Conservation (phyloP, 257 asterid genomes). For the Forsythia suspensa region DNA sequence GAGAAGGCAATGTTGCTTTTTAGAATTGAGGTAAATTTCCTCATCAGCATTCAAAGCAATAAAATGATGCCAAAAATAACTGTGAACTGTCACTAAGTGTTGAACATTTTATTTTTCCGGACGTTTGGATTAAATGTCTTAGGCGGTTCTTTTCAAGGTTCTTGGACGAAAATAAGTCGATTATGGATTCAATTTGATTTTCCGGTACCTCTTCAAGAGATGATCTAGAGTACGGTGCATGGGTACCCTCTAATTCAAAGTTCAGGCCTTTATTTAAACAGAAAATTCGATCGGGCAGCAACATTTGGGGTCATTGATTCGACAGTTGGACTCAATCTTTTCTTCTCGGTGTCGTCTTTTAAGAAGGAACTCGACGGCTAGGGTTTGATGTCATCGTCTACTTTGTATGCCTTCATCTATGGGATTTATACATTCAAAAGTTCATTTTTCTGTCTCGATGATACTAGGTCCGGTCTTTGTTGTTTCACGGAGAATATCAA, state of each 20-base stretch:
- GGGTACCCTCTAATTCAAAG: slow-evolving; percentile 51
- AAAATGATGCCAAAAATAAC: slow-evolving; percentile 9
- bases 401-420: slow-evolving; percentile 76
- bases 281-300: slow-evolving; percentile 8
- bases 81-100: neutral
- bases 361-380: slow-evolving; percentile 67
- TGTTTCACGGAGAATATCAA: slow-evolving; percentile 78
- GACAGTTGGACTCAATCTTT: slow-evolving; percentile 75
- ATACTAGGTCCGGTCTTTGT: slow-evolving; percentile 43
- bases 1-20: slow-evolving; percentile 81
- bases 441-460: slow-evolving; percentile 56
- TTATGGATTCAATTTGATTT: slow-evolving; percentile 40
- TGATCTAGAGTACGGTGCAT: slow-evolving; percentile 51
- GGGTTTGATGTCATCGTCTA: slow-evolving; percentile 66
- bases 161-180: slow-evolving; percentile 55
- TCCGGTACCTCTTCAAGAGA: slow-evolving; percentile 52
- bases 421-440: slow-evolving; percentile 73
- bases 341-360: slow-evolving; percentile 72
- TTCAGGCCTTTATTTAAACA: slow-evolving; percentile 53
- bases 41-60: slow-evolving; percentile 2
- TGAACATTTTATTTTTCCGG: slow-evolving; percentile 7
- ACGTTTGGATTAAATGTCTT: slow-evolving; percentile 16
- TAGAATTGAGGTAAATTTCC: slow-evolving; percentile 66
- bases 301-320: slow-evolving; percentile 76
- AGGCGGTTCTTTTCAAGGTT: slow-evolving; percentile 76